Percentiles rank a stretch among this genome's conserved stretches.
These are phyloP conservation scores for Dichomitus squalens DNA, from an alignment of 1,284 basidiomycete species.

Conservation along the genomic window DNA sequence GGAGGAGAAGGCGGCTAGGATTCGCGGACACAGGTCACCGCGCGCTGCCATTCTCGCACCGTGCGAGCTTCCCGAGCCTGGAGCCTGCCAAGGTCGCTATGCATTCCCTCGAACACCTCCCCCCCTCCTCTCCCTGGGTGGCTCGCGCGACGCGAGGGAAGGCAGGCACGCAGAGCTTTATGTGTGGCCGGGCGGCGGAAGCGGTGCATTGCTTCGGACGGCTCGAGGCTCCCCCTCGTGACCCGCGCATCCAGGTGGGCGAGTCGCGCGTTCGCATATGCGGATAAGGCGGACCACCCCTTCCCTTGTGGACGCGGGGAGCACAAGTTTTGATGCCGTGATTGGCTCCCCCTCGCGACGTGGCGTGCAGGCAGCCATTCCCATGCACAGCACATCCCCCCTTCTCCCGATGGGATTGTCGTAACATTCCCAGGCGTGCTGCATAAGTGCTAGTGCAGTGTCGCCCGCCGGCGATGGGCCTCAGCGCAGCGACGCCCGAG, in stretches of 20 bases:
- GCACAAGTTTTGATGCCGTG: not conserved
- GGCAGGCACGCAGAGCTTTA: not conserved
- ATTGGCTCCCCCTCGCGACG: too few relatives aligned
- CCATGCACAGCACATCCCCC: not conserved
- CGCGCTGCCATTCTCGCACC: not conserved
- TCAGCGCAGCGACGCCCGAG: too few relatives aligned
- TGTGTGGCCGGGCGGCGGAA: not conserved
- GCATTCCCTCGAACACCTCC: not conserved
- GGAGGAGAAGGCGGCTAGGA: not conserved
- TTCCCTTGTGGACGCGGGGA: too few relatives aligned
- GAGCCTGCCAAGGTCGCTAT: not conserved
- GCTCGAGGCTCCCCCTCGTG: not conserved
- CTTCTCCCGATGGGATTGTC: slow-evolving; percentile 1
- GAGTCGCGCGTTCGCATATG: not conserved
- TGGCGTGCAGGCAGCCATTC: slow-evolving; percentile 1
- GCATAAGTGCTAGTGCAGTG: not conserved
- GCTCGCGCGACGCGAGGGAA: not conserved
- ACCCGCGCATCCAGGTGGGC: not conserved
- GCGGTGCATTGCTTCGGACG: too few relatives aligned
- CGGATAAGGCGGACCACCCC: too few relatives aligned
- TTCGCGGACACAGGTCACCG: not conserved
- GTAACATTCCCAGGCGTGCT: not conserved
- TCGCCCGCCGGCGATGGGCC: not conserved
- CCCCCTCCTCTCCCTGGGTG: not conserved
- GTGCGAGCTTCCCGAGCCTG: not conserved